phyloP scores from a whole-genome alignment of 31 red algal species.

The Asparagopsis taxiformis region DNA sequence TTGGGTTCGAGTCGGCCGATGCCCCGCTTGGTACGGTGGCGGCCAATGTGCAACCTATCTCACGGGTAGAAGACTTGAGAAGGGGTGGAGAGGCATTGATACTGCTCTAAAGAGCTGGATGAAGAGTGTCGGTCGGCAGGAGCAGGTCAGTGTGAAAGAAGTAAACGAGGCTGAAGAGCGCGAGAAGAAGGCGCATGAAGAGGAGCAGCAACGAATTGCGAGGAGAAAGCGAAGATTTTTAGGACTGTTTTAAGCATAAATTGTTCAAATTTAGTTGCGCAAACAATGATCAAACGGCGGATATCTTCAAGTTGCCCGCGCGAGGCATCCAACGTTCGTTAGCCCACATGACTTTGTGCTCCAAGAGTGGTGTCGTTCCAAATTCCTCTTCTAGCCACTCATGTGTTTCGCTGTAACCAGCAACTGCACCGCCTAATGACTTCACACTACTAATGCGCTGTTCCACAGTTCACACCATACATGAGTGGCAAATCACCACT shows the following conservation, averaged over 20 bases:
- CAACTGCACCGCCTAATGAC: too few species aligned
- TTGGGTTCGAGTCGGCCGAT: conserved; percentile 13
- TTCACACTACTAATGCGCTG: too few species aligned
- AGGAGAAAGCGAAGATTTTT: conserved; percentile 14
- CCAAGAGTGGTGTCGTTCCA: too few species aligned
- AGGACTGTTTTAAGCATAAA: conserved; percentile 19
- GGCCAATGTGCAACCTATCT: conserved; percentile 21
- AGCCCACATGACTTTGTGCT: too few species aligned
- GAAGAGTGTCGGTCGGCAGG: conserved; percentile 6
- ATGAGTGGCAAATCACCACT: too few species aligned
- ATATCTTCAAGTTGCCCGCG: too few species aligned
- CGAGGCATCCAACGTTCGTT: too few species aligned
- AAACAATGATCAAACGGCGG: too few species aligned
- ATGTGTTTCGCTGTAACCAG: too few species aligned
- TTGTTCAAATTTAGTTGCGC: too few species aligned
- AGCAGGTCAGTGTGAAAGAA: background rate
- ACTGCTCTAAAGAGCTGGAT: conserved; percentile 8
- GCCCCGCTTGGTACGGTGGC: conserved; percentile 21
- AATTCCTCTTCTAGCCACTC: too few species aligned
- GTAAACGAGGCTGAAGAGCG: conserved; percentile 7
- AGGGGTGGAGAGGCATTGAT: conserved; percentile 7
- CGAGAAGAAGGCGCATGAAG: background rate
- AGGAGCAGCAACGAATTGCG: background rate
- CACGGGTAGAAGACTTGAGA: conserved; percentile 1
- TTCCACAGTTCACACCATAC: too few species aligned